phyloP scores from a whole-genome alignment of 1,284 basidiomycete species.

The Leccinum fuscescens region DNA sequence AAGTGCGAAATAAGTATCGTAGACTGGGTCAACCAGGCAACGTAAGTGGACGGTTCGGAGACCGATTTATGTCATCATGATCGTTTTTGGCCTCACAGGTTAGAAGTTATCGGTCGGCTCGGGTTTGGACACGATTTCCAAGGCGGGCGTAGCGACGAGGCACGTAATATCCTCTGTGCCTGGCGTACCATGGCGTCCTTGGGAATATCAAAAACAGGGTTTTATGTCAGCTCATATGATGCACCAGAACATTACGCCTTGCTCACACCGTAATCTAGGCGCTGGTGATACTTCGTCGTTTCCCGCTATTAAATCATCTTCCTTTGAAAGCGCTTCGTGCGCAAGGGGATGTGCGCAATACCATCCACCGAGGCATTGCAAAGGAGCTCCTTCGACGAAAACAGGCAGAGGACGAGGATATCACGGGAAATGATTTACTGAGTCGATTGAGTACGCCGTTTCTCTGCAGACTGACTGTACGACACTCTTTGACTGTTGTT shows the following conservation, averaged over 20 bases:
- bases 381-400: conserved; percentile 5
- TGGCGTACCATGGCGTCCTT: conserved; percentile 8
- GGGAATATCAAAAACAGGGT: neutral
- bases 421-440: conserved; percentile 2
- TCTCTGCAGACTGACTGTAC: neutral
- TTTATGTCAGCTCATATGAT: neutral
- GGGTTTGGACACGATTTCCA: conserved; percentile 12
- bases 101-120: conserved; percentile 8
- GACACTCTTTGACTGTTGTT: neutral
- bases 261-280: neutral
- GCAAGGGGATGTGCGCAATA: conserved; percentile 5
- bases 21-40: conserved; percentile 10
- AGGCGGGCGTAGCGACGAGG: conserved; percentile 2
- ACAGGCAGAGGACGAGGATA: neutral
- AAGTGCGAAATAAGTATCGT: conserved; percentile 7
- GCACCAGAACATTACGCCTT: neutral
- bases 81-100: neutral
- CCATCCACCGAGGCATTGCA: conserved; percentile 6
- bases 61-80: neutral
- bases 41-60: neutral
- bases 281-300: conserved; percentile 2
- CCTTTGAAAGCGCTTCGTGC: conserved; percentile 8
- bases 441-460: conserved; percentile 1
- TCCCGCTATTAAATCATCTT: conserved; percentile 3
- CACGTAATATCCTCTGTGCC: conserved; percentile 2